Conservation (phyloP, 2,329 filamentous ascomycete species). For the Lachnellula subtilissima region DNA sequence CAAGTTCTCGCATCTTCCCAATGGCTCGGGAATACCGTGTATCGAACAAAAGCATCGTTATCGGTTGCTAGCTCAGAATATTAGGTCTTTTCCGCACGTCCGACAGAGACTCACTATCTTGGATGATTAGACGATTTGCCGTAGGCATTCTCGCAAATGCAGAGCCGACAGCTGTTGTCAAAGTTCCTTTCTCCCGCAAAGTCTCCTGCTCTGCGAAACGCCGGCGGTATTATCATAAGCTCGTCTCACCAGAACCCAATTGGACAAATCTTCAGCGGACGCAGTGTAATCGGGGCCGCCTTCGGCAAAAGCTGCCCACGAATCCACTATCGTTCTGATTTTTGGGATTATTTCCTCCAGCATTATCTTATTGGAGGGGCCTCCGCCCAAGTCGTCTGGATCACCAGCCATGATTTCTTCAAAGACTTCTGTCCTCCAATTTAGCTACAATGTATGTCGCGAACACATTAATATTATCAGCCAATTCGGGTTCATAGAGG, state of each 20-base stretch:
- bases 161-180: too few species aligned
- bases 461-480: background rate
- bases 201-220: too few species aligned
- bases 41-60: background rate
- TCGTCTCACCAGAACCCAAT: too few species aligned
- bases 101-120: too few species aligned
- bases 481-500: background rate
- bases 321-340: background rate
- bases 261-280: too few species aligned
- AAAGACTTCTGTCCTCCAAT: background rate
- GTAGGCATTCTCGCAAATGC: too few species aligned
- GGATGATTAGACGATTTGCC: too few species aligned
- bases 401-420: background rate
- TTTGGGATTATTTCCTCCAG: background rate
- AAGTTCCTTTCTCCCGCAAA: too few species aligned
- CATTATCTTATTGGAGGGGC: background rate
- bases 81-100: too few species aligned
- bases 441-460: background rate
- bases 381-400: background rate
- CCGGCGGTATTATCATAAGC: too few species aligned
- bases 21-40: background rate
- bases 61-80: too few species aligned
- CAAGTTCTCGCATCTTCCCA: background rate
- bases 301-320: background rate
- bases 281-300: background rate